Conservation (phyloP, 2,329 filamentous ascomycete species). For the Didymella pomorum region DNA sequence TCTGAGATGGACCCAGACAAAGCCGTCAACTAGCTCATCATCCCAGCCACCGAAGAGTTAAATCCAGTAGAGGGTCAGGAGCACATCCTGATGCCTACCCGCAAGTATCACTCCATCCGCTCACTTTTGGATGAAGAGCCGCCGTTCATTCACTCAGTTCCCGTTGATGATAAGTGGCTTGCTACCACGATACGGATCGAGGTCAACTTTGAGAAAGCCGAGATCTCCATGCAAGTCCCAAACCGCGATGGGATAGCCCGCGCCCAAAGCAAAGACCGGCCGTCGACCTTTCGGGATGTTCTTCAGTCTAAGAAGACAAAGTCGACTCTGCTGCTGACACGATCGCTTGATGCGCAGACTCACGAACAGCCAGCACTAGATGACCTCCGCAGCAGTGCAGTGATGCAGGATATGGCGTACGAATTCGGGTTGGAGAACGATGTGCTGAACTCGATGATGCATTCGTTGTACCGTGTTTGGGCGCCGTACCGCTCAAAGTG, state of each 20-base stretch:
- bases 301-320: background rate
- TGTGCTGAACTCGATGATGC: slow-evolving; percentile 6
- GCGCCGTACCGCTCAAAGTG: background rate
- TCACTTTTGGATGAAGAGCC: slow-evolving; percentile 11
- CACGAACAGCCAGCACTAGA: background rate
- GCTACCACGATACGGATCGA: slow-evolving; percentile 10
- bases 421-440: slow-evolving; percentile 1
- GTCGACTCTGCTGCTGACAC: background rate
- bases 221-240: slow-evolving; percentile 13
- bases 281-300: background rate
- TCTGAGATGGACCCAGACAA: slow-evolving; percentile 4
- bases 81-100: background rate
- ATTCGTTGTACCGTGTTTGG: slow-evolving; percentile 9
- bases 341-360: slow-evolving; percentile 1
- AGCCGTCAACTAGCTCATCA: slow-evolving; percentile 3
- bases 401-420: background rate
- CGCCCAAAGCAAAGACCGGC: too few species aligned
- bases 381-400: background rate
- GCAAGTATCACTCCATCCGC: slow-evolving; percentile 10
- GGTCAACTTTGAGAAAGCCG: slow-evolving; percentile 6
- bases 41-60: slow-evolving; percentile 4
- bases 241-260: slow-evolving; percentile 7
- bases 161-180: slow-evolving; percentile 6
- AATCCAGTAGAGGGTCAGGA: background rate
- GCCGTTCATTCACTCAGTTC: background rate